These are phyloP conservation scores for Pisolithus albus DNA, from an alignment of 768 basidiomycete species.

Conservation along the genomic window DNA sequence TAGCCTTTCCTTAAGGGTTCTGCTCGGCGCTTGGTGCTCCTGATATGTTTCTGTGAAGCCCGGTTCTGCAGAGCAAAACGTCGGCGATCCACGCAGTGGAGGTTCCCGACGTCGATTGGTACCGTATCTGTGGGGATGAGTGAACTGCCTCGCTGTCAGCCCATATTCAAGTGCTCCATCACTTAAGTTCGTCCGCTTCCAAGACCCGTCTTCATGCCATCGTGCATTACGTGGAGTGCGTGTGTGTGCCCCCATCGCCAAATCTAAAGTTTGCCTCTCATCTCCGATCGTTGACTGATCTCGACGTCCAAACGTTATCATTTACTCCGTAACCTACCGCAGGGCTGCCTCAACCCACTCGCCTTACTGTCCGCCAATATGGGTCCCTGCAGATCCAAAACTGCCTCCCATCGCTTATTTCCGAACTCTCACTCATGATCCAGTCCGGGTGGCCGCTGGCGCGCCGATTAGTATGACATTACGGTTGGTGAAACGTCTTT, in stretches of 20 bases:
- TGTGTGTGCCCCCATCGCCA: constrained; percentile 10
- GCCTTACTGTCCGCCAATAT: constrained; percentile 3
- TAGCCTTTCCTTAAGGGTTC: constrained; percentile 24
- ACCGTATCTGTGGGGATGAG: background rate
- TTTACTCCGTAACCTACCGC: constrained; percentile 7
- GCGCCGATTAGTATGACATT: background rate
- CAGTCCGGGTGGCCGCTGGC: background rate
- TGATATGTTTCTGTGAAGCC: constrained; percentile 9
- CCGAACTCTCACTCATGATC: too few relatives aligned
- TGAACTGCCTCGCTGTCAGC: background rate
- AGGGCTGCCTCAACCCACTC: background rate
- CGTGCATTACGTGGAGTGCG: background rate
- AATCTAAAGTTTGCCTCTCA: constrained; percentile 28
- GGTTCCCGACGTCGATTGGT: constrained; percentile 6
- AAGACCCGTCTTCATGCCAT: too few relatives aligned
- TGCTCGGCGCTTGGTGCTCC: constrained; percentile 21
- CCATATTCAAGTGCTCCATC: background rate
- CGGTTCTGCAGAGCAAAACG: constrained; percentile 5
- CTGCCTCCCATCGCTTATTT: constrained; percentile 3
- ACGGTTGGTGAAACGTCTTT: too few relatives aligned
- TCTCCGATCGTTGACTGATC: constrained; percentile 24
- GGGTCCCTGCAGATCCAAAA: constrained; percentile 24
- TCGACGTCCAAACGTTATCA: constrained; percentile 25
- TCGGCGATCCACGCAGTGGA: constrained; percentile 23
- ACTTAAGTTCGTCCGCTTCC: background rate